Evolutionary conservation across 208 protist genomes (phyloP), one percentile per base, ranked within the genome.

Genomic region (Wallacemonas sp.): DNA sequence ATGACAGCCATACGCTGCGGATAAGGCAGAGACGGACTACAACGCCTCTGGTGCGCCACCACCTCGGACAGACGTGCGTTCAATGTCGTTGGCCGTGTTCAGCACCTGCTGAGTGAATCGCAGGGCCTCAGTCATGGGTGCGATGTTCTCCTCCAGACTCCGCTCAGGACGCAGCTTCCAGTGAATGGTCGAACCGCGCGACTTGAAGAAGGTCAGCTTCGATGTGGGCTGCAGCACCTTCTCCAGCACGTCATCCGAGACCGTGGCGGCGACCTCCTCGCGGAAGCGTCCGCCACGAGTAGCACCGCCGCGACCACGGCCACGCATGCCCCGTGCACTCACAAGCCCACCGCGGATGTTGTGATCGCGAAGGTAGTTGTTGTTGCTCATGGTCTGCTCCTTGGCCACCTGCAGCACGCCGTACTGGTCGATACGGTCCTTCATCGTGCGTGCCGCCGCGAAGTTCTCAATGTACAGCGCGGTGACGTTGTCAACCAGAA

Each of bases 401-500:
- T 68, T 69, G 3, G 74, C 76, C n/a, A 83, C 73, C 53, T 79
- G 75, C 30, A 69, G 59, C 5, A 66, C 62, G 19, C 78, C 79
- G 48, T 83, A 78, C 55, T 84, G 62, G 27, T 63, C 66, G 38
- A 93, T 66, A 41, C 83, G 74, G 36, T 83, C 69, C 68, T 80
- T 86, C 29, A 94, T 58, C 46, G 79, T 78, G 3, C 88, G 85
- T n/a, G 88, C 88, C 24, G 82, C 85, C 24, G 82, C 83, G 63
- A 94, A 94, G 73, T 94, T 94, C 58, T 94, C 88, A 65, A 94
- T 90, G 73, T 80, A 89, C 17, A 94, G 73, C 13, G 88, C 83
- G 8, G 88, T 89, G 8, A 85, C 90, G 54, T 82, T 92, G 75
- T 94, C 88, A 15, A 94, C 83, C 0, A 83, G 73, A 32, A 94